Conservation (phyloP, 768 basidiomycete genomes). For the Leccinum fibrillosum region DNA sequence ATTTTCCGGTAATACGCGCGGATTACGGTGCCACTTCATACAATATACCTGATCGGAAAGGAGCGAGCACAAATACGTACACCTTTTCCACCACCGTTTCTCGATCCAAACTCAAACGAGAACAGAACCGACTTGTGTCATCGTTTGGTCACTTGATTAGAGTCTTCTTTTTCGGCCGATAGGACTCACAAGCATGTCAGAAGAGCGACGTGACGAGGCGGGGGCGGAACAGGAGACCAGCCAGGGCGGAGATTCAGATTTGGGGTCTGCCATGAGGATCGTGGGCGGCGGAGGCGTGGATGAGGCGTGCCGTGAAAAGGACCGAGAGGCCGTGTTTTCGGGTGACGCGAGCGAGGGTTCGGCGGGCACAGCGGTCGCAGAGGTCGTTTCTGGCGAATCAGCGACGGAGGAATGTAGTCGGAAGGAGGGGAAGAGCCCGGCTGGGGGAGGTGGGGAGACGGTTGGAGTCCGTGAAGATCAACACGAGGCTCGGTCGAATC, state of each 20-base stretch:
- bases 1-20: constrained; percentile 7
- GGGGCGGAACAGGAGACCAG: neutral
- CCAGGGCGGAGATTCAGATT: constrained; percentile 21
- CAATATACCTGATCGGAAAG: constrained; percentile 8
- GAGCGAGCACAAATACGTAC: constrained; percentile 3
- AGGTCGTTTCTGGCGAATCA: constrained; percentile 7
- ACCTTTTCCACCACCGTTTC: neutral
- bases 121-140: constrained; percentile 1
- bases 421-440: neutral
- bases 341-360: constrained; percentile 17
- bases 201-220: neutral
- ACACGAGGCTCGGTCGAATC: constrained; percentile 37
- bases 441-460: constrained; percentile 22
- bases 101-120: neutral
- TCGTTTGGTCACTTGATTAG: constrained; percentile 1
- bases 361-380: constrained; percentile 7
- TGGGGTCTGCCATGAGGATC: constrained; percentile 25
- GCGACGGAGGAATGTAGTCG: neutral
- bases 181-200: constrained; percentile 2
- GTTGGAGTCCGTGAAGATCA: constrained; percentile 18
- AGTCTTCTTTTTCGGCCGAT: constrained; percentile 2
- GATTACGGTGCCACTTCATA: constrained; percentile 1
- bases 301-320: constrained; percentile 20
- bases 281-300: constrained; percentile 21
- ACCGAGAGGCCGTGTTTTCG: constrained; percentile 19